phyloP scores from a whole-genome alignment of 495 filamentous ascomycete species.

The Bryoglossum gracile region DNA sequence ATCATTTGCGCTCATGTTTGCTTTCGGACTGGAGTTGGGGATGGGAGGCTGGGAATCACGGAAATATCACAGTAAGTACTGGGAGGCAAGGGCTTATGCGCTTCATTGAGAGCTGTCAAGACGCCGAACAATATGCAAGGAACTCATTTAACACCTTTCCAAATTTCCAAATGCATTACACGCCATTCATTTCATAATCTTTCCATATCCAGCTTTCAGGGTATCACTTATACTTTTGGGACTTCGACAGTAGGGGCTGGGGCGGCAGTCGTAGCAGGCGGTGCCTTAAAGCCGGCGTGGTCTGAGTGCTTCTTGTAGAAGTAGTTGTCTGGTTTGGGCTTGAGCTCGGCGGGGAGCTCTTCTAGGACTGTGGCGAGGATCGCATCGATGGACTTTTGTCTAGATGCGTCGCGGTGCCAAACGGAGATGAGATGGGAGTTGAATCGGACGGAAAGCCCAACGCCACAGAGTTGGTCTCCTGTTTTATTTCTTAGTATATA shows the following conservation, averaged over 20 bases:
- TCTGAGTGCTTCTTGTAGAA: slow-evolving; percentile 58
- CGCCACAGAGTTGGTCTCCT: slow-evolving; percentile 77
- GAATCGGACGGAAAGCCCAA: slow-evolving; percentile 65
- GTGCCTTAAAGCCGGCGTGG: slow-evolving; percentile 49
- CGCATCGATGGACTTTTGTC: slow-evolving; percentile 62
- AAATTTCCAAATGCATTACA: slow-evolving; percentile 7
- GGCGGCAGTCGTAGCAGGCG: slow-evolving; percentile 15
- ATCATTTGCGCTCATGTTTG: background rate
- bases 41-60: background rate
- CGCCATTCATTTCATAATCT: background rate
- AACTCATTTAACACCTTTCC: slow-evolving; percentile 13
- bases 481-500: background rate
- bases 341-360: slow-evolving; percentile 57
- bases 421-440: slow-evolving; percentile 73
- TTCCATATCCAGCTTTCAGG: background rate
- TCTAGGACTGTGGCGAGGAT: slow-evolving; percentile 63
- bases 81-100: background rate
- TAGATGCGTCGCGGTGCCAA: slow-evolving; percentile 77
- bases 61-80: background rate
- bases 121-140: slow-evolving; percentile 19
- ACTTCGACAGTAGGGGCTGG: slow-evolving; percentile 16
- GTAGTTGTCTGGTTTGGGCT: slow-evolving; percentile 61
- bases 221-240: slow-evolving; percentile 18
- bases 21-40: background rate
- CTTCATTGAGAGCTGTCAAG: background rate